Evolutionary conservation across 768 basidiomycete species (phyloP).

Genomic region (Sarcodon sp.): DNA sequence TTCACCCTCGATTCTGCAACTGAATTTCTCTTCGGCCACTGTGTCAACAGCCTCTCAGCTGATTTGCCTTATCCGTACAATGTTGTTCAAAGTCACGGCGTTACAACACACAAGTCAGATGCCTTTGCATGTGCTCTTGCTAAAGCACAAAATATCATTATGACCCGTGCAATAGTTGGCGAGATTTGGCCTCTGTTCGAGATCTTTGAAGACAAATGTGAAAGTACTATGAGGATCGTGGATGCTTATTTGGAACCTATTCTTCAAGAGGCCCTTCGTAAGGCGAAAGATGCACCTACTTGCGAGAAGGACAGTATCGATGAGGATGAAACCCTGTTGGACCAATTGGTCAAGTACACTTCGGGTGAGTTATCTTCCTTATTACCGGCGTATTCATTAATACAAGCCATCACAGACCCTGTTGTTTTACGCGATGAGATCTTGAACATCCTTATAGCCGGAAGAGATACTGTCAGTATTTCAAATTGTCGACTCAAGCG

Average conservation of each 20-base stretch:
- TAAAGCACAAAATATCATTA: conserved; percentile 21
- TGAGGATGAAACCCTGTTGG: conserved; percentile 19
- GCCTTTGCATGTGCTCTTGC: conserved; percentile 31
- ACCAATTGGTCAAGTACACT: conserved; percentile 10
- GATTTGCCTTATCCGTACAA: conserved; percentile 34
- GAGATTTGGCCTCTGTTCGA: conserved; percentile 30
- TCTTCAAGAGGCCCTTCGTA: conserved; percentile 30
- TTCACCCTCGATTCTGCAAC: conserved; percentile 52
- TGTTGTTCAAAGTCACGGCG: conserved; percentile 11
- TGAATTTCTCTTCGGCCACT: conserved; percentile 41
- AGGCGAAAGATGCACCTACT: conserved; percentile 12
- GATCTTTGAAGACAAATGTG: conserved; percentile 26
- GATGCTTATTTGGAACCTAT: conserved; percentile 42
- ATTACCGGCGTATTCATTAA: conserved; percentile 20
- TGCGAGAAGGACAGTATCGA: conserved; percentile 18
- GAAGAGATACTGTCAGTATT: conserved; percentile 33
- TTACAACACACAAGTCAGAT: conserved; percentile 15
- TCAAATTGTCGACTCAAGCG: background rate
- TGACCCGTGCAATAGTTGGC: conserved; percentile 21
- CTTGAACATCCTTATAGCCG: conserved; percentile 43
- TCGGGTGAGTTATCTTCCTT: conserved; percentile 17
- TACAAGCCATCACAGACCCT: conserved; percentile 16
- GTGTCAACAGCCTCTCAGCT: conserved; percentile 32
- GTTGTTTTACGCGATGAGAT: conserved; percentile 36
- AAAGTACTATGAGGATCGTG: conserved; percentile 31